phyloP scores from a whole-genome alignment of 2,329 filamentous ascomycete genomes.

The Gnomoniopsis smithogilvyi region DNA sequence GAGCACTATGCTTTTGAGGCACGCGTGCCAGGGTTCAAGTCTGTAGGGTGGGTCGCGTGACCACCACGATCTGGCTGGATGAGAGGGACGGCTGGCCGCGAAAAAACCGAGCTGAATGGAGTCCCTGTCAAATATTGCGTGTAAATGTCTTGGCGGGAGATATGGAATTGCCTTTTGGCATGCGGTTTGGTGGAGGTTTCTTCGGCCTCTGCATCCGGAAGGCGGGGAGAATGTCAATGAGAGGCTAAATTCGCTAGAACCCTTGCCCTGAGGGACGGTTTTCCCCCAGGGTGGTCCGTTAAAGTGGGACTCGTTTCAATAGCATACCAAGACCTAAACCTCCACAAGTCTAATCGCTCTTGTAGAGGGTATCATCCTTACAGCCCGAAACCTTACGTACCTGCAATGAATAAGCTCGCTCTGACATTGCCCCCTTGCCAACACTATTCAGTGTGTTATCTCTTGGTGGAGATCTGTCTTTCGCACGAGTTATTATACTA shows the following conservation, averaged over 20 bases:
- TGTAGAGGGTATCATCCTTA: no score
- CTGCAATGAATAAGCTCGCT: no score
- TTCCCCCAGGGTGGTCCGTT: neutral
- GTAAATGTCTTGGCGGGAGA: neutral
- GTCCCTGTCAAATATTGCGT: neutral
- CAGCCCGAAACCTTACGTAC: no score
- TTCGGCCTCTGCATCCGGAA: neutral
- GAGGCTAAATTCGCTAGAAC: neutral
- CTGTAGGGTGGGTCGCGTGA: conserved; percentile 2
- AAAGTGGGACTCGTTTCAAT: neutral
- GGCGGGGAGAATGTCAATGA: neutral
- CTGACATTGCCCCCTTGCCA: no score
- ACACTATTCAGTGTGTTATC: no score
- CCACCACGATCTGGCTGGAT: neutral
- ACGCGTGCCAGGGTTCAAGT: neutral
- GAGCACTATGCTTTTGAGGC: neutral
- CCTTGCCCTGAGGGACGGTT: neutral
- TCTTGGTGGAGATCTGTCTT: no score
- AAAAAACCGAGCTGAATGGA: neutral
- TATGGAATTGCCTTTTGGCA: neutral
- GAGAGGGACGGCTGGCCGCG: neutral
- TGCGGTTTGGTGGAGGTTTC: neutral
- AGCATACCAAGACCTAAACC: no score
- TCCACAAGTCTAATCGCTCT: no score
- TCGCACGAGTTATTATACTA: no score